These are phyloP conservation scores for Cordyceps cateniannulata DNA, from an alignment of 2,329 filamentous ascomycete genomes.

Conservation along the genomic window DNA sequence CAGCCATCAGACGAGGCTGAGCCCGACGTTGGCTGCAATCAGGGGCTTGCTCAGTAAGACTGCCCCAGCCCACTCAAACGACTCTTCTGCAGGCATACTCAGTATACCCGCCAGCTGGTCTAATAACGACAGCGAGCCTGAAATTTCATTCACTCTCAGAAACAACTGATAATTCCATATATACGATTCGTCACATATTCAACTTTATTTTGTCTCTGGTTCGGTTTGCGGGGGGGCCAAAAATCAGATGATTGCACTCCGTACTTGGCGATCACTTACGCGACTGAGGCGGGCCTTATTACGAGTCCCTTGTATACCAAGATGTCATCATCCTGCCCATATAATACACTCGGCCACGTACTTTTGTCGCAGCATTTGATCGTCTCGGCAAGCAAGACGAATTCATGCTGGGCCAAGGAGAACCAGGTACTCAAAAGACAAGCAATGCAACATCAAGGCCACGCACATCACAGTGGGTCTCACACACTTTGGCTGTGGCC, in stretches of 20 bases:
- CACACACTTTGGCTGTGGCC: neutral
- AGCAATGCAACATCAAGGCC: neutral
- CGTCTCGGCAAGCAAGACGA: neutral
- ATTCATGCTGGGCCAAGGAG: too few species aligned
- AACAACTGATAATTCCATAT: neutral
- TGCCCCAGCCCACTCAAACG: neutral
- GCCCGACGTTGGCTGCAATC: neutral
- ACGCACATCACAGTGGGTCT: neutral
- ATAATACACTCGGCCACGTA: neutral
- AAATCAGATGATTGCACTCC: neutral
- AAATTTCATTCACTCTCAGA: neutral
- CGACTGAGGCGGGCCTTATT: neutral
- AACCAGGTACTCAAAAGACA: neutral
- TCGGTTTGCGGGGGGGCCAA: neutral
- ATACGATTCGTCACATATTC: neutral
- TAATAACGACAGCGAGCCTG: neutral
- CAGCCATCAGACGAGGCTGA: neutral
- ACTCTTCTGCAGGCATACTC: neutral
- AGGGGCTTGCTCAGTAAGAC: neutral
- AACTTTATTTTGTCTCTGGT: neutral
- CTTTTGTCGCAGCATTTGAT: neutral
- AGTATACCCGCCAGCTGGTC: neutral
- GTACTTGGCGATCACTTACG: slow-evolving; percentile 1
- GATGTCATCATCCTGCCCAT: neutral
- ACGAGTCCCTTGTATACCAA: neutral